Conservation (phyloP, 2,329 filamentous ascomycete genomes). For the Mollisia scopiformis region DNA sequence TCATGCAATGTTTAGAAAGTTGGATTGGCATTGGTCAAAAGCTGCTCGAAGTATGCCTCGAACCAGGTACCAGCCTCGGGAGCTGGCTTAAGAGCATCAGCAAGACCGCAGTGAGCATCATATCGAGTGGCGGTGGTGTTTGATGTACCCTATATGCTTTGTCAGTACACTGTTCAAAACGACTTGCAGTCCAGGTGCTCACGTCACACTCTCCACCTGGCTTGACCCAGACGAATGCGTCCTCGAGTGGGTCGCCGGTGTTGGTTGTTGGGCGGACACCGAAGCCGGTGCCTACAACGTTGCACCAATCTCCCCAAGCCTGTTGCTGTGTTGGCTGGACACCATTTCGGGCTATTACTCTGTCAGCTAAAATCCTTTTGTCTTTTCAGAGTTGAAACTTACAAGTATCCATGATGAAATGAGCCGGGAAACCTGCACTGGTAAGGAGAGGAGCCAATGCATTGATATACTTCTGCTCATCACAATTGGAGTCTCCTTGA, state of each 20-base stretch:
- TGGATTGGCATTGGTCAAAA: conserved; percentile 43
- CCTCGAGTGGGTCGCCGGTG: conserved; percentile 60
- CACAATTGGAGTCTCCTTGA: conserved; percentile 50
- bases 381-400: conserved; percentile 20
- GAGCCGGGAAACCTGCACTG: conserved; percentile 51
- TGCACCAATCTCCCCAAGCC: conserved; percentile 71
- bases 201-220: conserved; percentile 57
- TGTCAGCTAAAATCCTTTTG: neutral
- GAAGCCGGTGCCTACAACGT: conserved; percentile 64
- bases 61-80: conserved; percentile 70
- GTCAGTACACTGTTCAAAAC: neutral
- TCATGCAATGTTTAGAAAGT: conserved; percentile 3
- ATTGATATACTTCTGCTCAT: conserved; percentile 56
- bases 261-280: conserved; percentile 65
- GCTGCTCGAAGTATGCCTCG: conserved; percentile 60
- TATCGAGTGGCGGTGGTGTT: conserved; percentile 47
- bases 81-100: conserved; percentile 61
- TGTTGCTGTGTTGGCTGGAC: conserved; percentile 59
- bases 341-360: conserved; percentile 56
- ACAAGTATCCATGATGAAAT: conserved; percentile 58
- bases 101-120: conserved; percentile 52
- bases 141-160: conserved; percentile 37
- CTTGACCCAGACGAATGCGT: conserved; percentile 74
- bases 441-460: conserved; percentile 51
- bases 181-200: neutral